Base-by-base conservation (phyloP, 192 early-diverging fungal genomes). In the Backusella sp. region DNA sequence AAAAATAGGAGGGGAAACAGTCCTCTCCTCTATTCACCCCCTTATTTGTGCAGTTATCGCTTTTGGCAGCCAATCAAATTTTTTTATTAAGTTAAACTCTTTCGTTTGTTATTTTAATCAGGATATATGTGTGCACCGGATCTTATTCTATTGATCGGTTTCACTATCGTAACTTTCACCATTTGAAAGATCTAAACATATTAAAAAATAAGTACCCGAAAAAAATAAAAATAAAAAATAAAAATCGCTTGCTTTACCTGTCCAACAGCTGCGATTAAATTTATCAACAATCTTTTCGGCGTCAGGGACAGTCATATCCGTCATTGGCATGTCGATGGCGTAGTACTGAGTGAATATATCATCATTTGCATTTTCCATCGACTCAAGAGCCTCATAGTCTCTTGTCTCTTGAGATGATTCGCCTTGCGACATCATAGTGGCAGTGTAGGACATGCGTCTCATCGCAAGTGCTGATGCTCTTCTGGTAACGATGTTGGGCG, bases 11-110 rank as follows among this genome's bases (percentile, higher is more conserved):
- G 46, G 28, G 53, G 19, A 49, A 49, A 49, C 53, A 59, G 53
- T 59, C 53, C 52, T 21, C 4, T 6, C 6, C 15, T 3, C 3
- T 3, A 3, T 3, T 44, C 42, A 17, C 46, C 46, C 53, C 53
- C 56, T 62, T 62, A 28, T 62, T 62, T 62, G 56, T 62, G 56
- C 12, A 62, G 56, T 62, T 62, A 62, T 62, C 56, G 46, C 46
- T 49, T 49, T 62, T 26, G 26, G 23, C n/a, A 62, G 23, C 56
- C 56, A 62, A 62, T 62, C 56, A 62, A 62, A 62, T 12, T 26
- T 12, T 59, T 12, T 28, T 62, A 12, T 62, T 28, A 4, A 8
- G 23, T 12, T 28, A 28, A 14, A 59, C 53, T 26, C 11, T 62
- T 62, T 49, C 15, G n/a, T 49, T 49, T 49, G 46, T 49, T 49